Evolutionary conservation across 768 basidiomycete species (phyloP).

Genomic region (Auriscalpium orientale): DNA sequence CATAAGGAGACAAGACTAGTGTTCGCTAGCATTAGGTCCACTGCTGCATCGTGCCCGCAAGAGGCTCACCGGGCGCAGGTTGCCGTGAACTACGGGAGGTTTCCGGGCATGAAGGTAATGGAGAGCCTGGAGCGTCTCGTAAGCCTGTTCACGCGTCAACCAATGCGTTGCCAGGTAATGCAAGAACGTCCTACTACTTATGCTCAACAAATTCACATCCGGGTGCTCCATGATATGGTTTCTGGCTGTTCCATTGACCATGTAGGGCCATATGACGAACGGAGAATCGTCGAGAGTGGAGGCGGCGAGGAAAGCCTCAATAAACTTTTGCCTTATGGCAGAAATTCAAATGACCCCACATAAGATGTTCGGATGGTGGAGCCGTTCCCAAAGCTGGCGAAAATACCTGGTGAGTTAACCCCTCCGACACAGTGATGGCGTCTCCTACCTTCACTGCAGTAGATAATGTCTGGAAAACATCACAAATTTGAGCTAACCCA

Average conservation of each 20-base stretch:
- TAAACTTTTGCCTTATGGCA: neutral
- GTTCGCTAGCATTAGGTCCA: no score
- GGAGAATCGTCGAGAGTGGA: neutral
- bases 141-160: neutral
- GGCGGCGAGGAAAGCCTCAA: neutral
- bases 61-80: neutral
- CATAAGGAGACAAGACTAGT: neutral
- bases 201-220: neutral
- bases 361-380: neutral
- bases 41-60: neutral
- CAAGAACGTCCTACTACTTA: neutral
- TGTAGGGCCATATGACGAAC: neutral
- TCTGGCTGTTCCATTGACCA: neutral
- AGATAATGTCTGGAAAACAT: neutral
- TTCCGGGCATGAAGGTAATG: neutral
- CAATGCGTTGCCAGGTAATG: no score
- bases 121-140: neutral
- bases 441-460: neutral
- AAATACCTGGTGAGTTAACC: neutral
- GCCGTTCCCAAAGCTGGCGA: neutral
- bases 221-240: neutral
- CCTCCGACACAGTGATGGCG: no score
- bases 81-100: neutral
- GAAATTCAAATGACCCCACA: neutral
- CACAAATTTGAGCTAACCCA: no score